A percentile compares a stretch with the other conserved stretches of the same genome.
Evolutionary conservation across 73 alveolate genomes (phyloP).

Genomic region (Tetrahymena borealis): DNA sequence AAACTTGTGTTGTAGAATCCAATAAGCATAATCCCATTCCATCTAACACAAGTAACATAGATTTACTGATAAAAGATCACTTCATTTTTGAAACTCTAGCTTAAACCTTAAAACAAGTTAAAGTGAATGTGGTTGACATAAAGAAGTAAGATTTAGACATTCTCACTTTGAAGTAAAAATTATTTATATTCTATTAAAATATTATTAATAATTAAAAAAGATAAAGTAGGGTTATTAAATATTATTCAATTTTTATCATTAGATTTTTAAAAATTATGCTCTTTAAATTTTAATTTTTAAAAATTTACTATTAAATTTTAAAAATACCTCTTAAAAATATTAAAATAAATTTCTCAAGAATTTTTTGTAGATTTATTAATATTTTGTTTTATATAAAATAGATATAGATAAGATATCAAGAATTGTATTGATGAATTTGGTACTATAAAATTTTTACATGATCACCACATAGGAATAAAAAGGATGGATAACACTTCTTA

Average conservation of each 20-base stretch:
- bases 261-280: too few relatives aligned
- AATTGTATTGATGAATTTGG: background rate
- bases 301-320: too few relatives aligned
- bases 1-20: background rate
- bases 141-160: background rate
- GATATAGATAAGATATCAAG: background rate
- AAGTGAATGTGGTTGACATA: background rate
- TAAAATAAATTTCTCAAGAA: too few relatives aligned
- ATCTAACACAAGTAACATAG: background rate
- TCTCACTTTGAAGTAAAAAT: background rate
- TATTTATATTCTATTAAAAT: background rate
- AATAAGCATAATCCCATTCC: background rate
- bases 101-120: background rate
- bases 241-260: too few relatives aligned
- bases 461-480: background rate
- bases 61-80: background rate
- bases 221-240: too few relatives aligned
- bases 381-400: background rate
- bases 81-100: background rate
- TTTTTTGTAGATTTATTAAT: background rate
- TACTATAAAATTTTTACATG: background rate
- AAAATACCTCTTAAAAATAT: too few relatives aligned
- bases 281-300: too few relatives aligned
- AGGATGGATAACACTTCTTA: background rate
- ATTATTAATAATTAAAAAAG: background rate